phyloP scores from a whole-genome alignment of 352 stramenopile genomes.

The Pythium sp. region DNA sequence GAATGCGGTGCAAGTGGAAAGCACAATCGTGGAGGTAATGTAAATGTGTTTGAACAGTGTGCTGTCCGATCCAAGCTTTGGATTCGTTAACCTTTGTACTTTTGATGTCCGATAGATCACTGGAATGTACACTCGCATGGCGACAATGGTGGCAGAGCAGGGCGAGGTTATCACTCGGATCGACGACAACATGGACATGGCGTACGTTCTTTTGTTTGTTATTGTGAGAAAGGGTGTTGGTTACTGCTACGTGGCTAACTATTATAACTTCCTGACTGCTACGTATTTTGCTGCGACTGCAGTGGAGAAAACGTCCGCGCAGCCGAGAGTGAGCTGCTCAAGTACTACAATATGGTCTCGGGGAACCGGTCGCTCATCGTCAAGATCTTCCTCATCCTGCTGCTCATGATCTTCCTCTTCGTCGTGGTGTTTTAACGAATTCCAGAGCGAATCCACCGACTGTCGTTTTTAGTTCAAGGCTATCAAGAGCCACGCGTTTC shows the following conservation, averaged over 20 bases:
- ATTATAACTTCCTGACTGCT: background rate
- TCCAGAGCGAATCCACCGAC: too few species aligned
- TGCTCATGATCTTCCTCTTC: conserved; percentile 86
- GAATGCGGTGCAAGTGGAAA: conserved; percentile 78
- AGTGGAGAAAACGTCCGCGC: conserved; percentile 78
- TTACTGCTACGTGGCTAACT: background rate
- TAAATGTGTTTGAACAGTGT: background rate
- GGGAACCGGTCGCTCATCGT: conserved; percentile 81
- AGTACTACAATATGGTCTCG: conserved; percentile 82
- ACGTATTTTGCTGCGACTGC: background rate
- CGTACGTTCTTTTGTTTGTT: conserved; percentile 50
- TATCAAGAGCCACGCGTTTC: too few species aligned
- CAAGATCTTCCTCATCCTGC: conserved; percentile 82
- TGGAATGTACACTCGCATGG: conserved; percentile 86
- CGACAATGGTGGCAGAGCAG: conserved; percentile 77
- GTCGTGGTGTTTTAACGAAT: conserved; percentile 36
- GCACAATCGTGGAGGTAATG: conserved; percentile 77
- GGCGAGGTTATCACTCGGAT: conserved; percentile 80
- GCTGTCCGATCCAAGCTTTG: too few species aligned
- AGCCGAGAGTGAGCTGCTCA: conserved; percentile 73
- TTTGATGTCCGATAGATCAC: conserved; percentile 47
- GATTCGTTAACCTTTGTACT: too few species aligned
- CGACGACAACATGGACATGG: conserved; percentile 85
- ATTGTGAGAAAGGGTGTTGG: background rate
- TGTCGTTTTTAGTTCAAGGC: too few species aligned